phyloP scores from a whole-genome alignment of 768 basidiomycete genomes.

The Boletus subparvulus region DNA sequence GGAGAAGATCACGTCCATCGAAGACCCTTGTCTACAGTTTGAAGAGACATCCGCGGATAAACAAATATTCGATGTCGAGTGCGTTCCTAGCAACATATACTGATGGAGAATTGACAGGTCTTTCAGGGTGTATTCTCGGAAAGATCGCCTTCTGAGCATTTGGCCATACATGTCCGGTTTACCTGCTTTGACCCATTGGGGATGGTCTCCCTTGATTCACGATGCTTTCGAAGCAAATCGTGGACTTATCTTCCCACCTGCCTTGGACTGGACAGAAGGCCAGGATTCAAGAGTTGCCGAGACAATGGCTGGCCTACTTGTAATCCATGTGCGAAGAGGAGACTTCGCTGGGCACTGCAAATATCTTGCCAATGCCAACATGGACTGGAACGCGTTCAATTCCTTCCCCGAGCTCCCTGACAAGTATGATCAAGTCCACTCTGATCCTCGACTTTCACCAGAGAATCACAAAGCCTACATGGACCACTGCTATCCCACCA shows the following conservation, averaged over 20 bases:
- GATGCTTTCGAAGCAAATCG: conserved; percentile 26
- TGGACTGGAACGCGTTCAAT: conserved; percentile 46
- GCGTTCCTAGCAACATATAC: background rate
- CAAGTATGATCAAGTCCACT: conserved; percentile 30
- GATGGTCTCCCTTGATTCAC: conserved; percentile 35
- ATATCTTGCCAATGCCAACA: conserved; percentile 32
- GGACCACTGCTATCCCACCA: conserved; percentile 42
- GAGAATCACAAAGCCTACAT: conserved; percentile 31
- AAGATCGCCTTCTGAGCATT: conserved; percentile 31
- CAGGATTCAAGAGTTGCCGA: conserved; percentile 4
- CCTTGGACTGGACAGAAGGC: conserved; percentile 5
- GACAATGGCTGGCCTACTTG: conserved; percentile 38
- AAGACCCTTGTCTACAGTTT: conserved; percentile 41
- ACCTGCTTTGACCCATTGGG: conserved; percentile 35
- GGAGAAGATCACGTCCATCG: conserved; percentile 30
- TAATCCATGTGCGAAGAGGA: conserved; percentile 50
- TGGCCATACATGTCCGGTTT: conserved; percentile 35
- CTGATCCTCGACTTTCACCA: conserved; percentile 23
- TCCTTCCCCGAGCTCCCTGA: conserved; percentile 40
- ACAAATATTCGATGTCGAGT: conserved; percentile 18
- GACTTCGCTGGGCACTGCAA: conserved; percentile 47
- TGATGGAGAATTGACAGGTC: background rate
- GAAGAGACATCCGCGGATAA: conserved; percentile 18
- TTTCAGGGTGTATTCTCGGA: conserved; percentile 32
- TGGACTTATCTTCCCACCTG: conserved; percentile 19